These are phyloP conservation scores for Lodderomyces margitis DNA, from an alignment of 1,139 yeast genomes.

Conservation along the genomic window DNA sequence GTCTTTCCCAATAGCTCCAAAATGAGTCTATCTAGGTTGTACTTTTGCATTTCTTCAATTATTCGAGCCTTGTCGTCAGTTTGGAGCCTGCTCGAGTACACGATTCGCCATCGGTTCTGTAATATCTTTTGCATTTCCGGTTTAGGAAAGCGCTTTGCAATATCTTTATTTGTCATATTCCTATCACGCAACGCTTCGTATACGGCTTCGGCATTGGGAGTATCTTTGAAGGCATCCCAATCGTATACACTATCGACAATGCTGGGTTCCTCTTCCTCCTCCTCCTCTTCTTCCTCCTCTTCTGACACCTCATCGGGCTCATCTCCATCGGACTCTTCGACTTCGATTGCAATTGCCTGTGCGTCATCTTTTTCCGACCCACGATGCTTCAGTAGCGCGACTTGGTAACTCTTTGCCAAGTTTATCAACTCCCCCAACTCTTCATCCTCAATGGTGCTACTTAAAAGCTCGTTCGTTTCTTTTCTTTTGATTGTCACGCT, in stretches of 20 bases:
- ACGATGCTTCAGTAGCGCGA: conserved; percentile 53
- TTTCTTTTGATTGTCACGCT: conserved; percentile 31
- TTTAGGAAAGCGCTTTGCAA: background rate
- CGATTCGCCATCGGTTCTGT: conserved; percentile 51
- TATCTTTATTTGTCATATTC: background rate
- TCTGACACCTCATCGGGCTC: conserved; percentile 25
- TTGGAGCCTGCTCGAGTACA: conserved; percentile 49
- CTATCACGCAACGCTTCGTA: background rate
- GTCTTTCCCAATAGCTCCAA: conserved; percentile 19
- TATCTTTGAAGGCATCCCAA: conserved; percentile 9
- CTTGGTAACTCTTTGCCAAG: conserved; percentile 38
- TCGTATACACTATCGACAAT: conserved; percentile 3
- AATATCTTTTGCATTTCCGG: conserved; percentile 18
- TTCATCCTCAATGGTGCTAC: conserved; percentile 38
- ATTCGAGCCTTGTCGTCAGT: conserved; percentile 34
- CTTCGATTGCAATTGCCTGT: conserved; percentile 25
- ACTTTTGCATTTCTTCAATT: conserved; percentile 21
- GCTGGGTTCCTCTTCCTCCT: conserved; percentile 18
- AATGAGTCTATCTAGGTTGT: conserved; percentile 16
- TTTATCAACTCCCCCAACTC: conserved; percentile 54
- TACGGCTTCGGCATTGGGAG: background rate
- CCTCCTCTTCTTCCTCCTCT: conserved; percentile 22
- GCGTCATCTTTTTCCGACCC: conserved; percentile 16
- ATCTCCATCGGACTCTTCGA: conserved; percentile 25
- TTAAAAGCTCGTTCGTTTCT: conserved; percentile 44